Conservation (phyloP, 768 basidiomycete genomes). For the Rossbeevera mucosa region DNA sequence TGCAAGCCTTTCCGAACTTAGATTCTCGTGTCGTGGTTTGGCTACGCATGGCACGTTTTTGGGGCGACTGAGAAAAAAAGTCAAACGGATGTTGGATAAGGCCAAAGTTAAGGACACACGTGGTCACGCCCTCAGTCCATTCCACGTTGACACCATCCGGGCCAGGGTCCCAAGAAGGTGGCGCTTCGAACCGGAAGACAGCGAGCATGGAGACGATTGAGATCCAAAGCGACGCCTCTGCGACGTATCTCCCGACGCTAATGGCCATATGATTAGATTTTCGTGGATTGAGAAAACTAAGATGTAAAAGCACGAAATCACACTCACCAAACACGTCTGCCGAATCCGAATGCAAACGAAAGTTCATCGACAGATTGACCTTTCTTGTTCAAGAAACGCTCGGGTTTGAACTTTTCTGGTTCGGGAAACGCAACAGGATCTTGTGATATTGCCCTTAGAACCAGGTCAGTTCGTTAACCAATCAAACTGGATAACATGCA, state of each 20-base stretch:
- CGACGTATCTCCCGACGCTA: constrained; percentile 43
- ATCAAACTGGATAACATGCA: not conserved
- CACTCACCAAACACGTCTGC: constrained; percentile 36
- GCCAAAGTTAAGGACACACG: constrained; percentile 10
- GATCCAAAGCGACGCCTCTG: constrained; percentile 35
- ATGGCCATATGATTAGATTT: not conserved
- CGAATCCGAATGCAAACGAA: constrained; percentile 34
- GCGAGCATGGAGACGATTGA: constrained; percentile 20
- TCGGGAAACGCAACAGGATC: constrained; percentile 36
- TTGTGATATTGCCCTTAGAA: constrained; percentile 31
- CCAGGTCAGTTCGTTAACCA: not conserved
- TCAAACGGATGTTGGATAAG: not conserved
- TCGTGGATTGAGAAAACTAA: not conserved
- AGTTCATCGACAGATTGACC: constrained; percentile 5
- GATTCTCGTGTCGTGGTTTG: constrained; percentile 2
- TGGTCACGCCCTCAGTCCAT: constrained; percentile 19
- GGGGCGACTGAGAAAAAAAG: constrained; percentile 9
- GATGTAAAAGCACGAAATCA: no score
- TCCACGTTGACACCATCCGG: constrained; percentile 17
- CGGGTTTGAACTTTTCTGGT: constrained; percentile 36
- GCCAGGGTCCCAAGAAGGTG: constrained; percentile 15
- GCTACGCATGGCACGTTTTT: constrained; percentile 10
- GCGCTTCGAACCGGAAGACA: constrained; percentile 13
- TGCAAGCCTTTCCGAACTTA: constrained; percentile 12
- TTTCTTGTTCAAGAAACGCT: constrained; percentile 26